Percentiles rank a stretch among this genome's conserved stretches.
Evolutionary conservation across 192 early-diverging fungal species (phyloP).

Genomic region (Linnemannia schmuckeri): DNA sequence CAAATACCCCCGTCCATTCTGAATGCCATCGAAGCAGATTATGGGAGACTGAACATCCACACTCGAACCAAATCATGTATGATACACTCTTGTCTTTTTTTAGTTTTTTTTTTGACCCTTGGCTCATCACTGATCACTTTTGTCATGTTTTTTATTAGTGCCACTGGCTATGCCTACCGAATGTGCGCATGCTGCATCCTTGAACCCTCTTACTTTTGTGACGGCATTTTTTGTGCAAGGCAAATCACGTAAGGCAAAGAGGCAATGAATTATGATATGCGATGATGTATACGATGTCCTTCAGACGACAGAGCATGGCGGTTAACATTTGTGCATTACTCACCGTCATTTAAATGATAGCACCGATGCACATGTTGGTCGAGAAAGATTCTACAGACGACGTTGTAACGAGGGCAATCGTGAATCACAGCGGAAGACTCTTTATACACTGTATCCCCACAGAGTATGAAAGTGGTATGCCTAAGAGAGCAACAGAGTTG

Average conservation of each 20-base stretch:
- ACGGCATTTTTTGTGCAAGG: slow-evolving; percentile 11
- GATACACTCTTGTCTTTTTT: background rate
- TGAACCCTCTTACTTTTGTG: slow-evolving; percentile 33
- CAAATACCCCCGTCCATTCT: background rate
- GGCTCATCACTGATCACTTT: background rate
- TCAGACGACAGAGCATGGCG: background rate
- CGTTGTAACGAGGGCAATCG: slow-evolving; percentile 20
- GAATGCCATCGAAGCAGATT: slow-evolving; percentile 2
- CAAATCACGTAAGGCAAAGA: background rate
- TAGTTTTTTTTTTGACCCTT: background rate
- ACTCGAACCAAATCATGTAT: background rate
- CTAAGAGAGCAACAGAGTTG: background rate
- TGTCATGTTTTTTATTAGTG: background rate
- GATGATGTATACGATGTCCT: background rate
- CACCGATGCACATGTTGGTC: slow-evolving; percentile 15
- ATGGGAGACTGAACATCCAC: background rate
- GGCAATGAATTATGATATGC: background rate
- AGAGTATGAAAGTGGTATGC: background rate
- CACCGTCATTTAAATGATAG: background rate
- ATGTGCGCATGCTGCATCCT: slow-evolving; percentile 27
- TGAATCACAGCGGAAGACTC: slow-evolving; percentile 29
- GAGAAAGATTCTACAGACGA: background rate
- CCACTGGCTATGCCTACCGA: slow-evolving; percentile 27
- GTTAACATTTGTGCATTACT: background rate
- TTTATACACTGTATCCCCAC: slow-evolving; percentile 39